A percentile compares a stretch with the other conserved stretches of the same genome.
These are phyloP conservation scores for Neurospora sublineolata DNA, from an alignment of 495 filamentous ascomycete species.

Conservation along the genomic window DNA sequence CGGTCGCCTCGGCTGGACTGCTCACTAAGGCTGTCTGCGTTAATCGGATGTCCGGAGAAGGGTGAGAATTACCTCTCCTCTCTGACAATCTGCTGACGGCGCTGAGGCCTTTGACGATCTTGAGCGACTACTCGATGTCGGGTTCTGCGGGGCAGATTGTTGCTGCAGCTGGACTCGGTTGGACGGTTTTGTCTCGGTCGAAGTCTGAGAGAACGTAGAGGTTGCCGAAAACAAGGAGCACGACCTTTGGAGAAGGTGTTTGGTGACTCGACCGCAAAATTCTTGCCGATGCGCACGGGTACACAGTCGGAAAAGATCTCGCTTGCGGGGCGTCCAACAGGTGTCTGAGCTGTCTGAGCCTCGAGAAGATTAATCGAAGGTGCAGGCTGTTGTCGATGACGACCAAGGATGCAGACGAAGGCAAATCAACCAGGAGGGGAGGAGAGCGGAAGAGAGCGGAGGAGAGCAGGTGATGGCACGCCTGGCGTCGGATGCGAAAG, in stretches of 20 bases:
- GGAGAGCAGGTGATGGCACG: neutral
- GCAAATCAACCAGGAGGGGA: neutral
- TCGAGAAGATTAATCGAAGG: neutral
- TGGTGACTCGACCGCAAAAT: neutral
- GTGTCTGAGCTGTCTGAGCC: neutral
- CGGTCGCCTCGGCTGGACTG: constrained; percentile 6
- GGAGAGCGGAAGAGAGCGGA: neutral
- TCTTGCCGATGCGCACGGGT: neutral
- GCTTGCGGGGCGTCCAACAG: neutral
- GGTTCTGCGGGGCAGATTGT: neutral
- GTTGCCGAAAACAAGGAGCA: neutral
- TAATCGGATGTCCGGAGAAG: constrained; percentile 21
- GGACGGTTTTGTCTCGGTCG: neutral
- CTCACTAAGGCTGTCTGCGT: constrained; percentile 6
- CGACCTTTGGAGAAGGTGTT: neutral
- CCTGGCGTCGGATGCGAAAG: neutral
- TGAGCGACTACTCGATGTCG: neutral
- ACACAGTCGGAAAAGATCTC: neutral
- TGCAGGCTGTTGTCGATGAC: neutral
- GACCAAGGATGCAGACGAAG: neutral
- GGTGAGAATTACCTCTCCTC: constrained; percentile 18
- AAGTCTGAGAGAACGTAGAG: neutral
- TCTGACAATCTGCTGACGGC: constrained; percentile 9
- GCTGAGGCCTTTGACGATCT: neutral
- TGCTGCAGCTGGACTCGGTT: neutral